Conservation (phyloP, 768 basidiomycete species). For the Lactarius quietus region DNA sequence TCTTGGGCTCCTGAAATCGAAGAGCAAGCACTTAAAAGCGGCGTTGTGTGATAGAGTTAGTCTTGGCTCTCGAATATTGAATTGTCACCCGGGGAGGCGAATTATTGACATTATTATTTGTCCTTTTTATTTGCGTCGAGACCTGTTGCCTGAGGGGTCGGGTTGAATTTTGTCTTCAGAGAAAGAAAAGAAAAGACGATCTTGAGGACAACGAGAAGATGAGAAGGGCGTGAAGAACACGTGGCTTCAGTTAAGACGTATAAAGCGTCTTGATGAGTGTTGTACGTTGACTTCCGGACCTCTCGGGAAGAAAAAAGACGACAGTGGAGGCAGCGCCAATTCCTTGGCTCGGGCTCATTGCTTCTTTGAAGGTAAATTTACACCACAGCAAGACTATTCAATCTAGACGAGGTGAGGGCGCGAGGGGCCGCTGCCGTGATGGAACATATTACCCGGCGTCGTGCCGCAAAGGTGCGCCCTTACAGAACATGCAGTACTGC, state of each 20-base stretch:
- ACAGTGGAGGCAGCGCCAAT: not conserved
- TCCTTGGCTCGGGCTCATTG: slow-evolving; percentile 12
- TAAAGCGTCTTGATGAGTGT: not conserved
- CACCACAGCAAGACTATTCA: slow-evolving; percentile 5
- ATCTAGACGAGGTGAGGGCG: slow-evolving; percentile 2
- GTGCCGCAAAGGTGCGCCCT: not conserved
- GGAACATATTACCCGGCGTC: slow-evolving; percentile 1
- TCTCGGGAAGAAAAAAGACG: slow-evolving; percentile 3
- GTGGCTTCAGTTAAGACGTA: slow-evolving; percentile 21
- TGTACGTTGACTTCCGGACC: slow-evolving; percentile 12
- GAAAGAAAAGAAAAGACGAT: slow-evolving; percentile 1
- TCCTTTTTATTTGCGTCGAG: not conserved
- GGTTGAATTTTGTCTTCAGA: not conserved
- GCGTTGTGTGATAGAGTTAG: slow-evolving; percentile 13
- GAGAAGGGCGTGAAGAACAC: slow-evolving; percentile 2
- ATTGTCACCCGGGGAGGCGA: slow-evolving; percentile 13
- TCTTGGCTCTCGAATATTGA: not conserved
- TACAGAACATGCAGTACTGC: not conserved
- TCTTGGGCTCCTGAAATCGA: slow-evolving; percentile 8
- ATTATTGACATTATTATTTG: not conserved
- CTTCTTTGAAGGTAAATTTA: slow-evolving; percentile 26
- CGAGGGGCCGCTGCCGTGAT: not conserved
- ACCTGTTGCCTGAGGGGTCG: not conserved
- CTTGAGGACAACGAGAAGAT: not conserved
- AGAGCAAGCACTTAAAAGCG: slow-evolving; percentile 19